These are phyloP conservation scores for Parathielavia appendiculata DNA, from an alignment of 495 filamentous ascomycete genomes.

Conservation along the genomic window DNA sequence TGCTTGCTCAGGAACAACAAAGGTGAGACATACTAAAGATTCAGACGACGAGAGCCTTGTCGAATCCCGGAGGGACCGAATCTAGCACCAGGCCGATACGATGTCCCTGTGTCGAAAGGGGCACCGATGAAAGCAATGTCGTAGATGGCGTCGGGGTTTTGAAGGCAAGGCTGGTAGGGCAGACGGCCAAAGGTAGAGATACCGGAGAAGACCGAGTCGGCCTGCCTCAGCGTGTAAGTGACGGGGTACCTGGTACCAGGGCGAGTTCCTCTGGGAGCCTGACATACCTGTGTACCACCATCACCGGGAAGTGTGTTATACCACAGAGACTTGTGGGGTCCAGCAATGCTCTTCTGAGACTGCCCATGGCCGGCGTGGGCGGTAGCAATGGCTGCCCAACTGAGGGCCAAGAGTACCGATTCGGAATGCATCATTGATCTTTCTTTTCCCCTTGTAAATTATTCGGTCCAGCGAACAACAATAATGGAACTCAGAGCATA, in stretches of 20 bases:
- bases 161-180: constrained; percentile 67
- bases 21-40: constrained; percentile 44
- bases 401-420: constrained; percentile 21
- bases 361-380: constrained; percentile 35
- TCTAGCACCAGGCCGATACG: constrained; percentile 57
- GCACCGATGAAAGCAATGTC: constrained; percentile 78
- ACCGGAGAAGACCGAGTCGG: constrained; percentile 65
- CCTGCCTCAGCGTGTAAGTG: constrained; percentile 28
- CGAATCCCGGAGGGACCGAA: constrained; percentile 85
- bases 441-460: neutral
- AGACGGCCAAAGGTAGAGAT: constrained; percentile 82
- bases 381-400: constrained; percentile 25
- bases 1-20: too few relatives aligned
- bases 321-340: constrained; percentile 49
- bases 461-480: neutral
- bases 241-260: constrained; percentile 2
- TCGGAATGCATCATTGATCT: neutral
- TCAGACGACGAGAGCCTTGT: constrained; percentile 71
- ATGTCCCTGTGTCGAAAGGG: constrained; percentile 40
- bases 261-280: neutral
- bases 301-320: constrained; percentile 54
- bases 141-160: constrained; percentile 57
- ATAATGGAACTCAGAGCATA: neutral
- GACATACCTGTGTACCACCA: constrained; percentile 50
- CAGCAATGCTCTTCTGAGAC: constrained; percentile 40